Evolutionary conservation across 352 stramenopile species (phyloP), one percentile per base, ranked within the genome.

Genomic region (Thalassiosira mediterranea): DNA sequence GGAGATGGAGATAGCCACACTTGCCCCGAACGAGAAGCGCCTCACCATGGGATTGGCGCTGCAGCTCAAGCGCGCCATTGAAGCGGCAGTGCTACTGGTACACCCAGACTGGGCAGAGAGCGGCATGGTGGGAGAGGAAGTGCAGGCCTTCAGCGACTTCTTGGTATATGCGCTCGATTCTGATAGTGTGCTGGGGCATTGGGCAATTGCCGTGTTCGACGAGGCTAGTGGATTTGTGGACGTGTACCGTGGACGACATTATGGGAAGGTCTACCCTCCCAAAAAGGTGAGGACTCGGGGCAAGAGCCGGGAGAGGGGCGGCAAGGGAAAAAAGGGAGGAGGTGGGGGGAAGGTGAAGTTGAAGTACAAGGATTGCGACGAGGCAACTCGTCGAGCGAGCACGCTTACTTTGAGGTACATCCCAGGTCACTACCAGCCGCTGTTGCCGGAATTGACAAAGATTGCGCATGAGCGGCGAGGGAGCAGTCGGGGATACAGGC

Each of bases 121-220:
- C 3, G 79, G 79, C 7, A 69, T 83, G 42, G 82, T 89, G 11
- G 82, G 82, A 15, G 82, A 89, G 57, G 74, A 89, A 66, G 61
- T 87, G 5, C 79, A 89, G 60, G 82, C 82, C 5, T 89, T 89
- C 61, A 79, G 57, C 7, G 82, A 89, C 56, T 89, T 89, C 76
- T 75, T 89, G 34, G 82, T 89, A 1, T 89, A 88, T 53, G 58
- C 72, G 19, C 53, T 89, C 2, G 82, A 89, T 63, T 82, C 70
- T 11, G 54, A 73, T 49, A 77, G 65, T 11, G 23, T 87, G 5
- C 31, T 89, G 8, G 76, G 74, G 40, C 78, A 89, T 42, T 86
- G 71, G 75, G 67, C 75, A 13, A 73, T 89, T 34, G 70, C 68
- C 8, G 63, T 89, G 4, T 89, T 89, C 51, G 82, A 89, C 56